Percentiles rank a stretch among this genome's conserved stretches.
These are phyloP conservation scores for Urostyla sp. DNA, from an alignment of 73 alveolate species.

Conservation along the genomic window DNA sequence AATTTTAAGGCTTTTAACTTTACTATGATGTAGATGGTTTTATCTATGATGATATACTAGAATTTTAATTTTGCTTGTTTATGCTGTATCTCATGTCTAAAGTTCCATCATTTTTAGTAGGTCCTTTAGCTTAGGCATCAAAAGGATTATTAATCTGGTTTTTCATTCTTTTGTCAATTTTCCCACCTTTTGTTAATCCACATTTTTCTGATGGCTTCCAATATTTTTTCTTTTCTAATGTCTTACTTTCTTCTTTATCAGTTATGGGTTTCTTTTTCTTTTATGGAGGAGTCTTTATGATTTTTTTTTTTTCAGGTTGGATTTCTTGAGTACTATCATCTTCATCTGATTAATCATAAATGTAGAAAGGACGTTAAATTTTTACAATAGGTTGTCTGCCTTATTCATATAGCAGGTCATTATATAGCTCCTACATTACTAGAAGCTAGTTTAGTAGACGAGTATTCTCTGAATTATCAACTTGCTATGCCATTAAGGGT, in stretches of 20 bases:
- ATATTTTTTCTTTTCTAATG: neutral
- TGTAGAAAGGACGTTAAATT: neutral
- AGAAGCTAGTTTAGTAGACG: neutral
- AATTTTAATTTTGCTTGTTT: neutral
- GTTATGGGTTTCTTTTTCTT: neutral
- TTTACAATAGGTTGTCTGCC: too few relatives aligned
- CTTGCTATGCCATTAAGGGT: neutral
- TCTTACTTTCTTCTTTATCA: neutral
- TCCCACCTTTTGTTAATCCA: neutral
- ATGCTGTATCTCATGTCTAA: neutral
- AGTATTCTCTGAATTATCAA: neutral
- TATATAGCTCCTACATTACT: neutral
- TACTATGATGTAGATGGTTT: neutral
- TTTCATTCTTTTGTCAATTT: neutral
- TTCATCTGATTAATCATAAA: neutral
- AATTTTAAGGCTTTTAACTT: neutral
- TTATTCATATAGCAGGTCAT: neutral
- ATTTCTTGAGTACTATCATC: neutral
- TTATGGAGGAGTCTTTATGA: neutral
- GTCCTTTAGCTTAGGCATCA: neutral
- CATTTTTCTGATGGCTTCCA: neutral
- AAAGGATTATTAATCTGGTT: neutral
- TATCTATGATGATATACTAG: neutral
- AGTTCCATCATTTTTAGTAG: neutral
- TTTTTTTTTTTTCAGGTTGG: neutral